Conservation (phyloP, 2,329 filamentous ascomycete genomes). For the Aschersonia sp. region DNA sequence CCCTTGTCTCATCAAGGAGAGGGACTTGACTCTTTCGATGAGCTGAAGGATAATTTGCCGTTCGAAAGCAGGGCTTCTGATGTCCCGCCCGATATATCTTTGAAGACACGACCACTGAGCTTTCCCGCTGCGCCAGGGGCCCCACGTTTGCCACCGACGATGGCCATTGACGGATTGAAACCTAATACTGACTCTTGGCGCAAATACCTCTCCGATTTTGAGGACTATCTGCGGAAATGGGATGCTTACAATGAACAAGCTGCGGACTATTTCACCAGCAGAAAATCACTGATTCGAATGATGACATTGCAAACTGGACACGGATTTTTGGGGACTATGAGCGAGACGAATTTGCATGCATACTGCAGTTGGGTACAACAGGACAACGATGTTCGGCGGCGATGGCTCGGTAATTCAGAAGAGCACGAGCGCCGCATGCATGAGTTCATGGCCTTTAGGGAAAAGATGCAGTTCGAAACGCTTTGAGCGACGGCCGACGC, state of each 20-base stretch:
- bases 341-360: constrained; percentile 33
- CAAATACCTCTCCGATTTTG: constrained; percentile 38
- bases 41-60: constrained; percentile 40
- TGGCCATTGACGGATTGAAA: constrained; percentile 27
- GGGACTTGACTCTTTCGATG: constrained; percentile 38
- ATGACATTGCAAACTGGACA: constrained; percentile 26
- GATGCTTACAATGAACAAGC: constrained; percentile 34
- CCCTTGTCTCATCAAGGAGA: constrained; percentile 32
- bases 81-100: constrained; percentile 21
- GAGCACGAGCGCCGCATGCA: constrained; percentile 44
- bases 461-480: constrained; percentile 20
- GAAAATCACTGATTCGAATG: constrained; percentile 27
- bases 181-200: constrained; percentile 28
- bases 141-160: constrained; percentile 29
- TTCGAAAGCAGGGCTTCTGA: constrained; percentile 37
- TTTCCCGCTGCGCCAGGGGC: constrained; percentile 35
- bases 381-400: constrained; percentile 46
- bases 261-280: constrained; percentile 38
- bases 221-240: constrained; percentile 36
- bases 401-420: constrained; percentile 45
- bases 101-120: constrained; percentile 18
- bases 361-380: constrained; percentile 48
- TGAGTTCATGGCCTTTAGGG: constrained; percentile 36
- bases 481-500: background rate
- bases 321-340: constrained; percentile 26